Evolutionary conservation across 257 asterid genomes (phyloP), one percentile per base, ranked within the genome.

Genomic region (Lantana camara): DNA sequence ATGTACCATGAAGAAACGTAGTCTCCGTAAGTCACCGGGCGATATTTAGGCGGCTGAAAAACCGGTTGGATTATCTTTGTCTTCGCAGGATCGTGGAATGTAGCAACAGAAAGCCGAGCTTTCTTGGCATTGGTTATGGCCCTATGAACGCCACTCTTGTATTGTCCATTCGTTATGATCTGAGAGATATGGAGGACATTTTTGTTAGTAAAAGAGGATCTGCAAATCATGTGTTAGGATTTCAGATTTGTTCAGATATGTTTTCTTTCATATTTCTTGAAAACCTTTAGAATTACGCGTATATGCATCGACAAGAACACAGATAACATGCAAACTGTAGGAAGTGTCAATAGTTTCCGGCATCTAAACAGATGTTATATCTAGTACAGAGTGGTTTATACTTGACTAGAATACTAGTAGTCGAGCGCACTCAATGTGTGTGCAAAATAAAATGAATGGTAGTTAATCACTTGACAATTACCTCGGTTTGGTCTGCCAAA

Each of bases 401-500:
- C 24, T 34, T n/a, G n/a, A n/a, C n/a, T n/a, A n/a, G n/a, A n/a
- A 20, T n/a, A 21, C 32, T 27, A 27, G 32, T 5, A 27, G 32
- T 27, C 32, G 5, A 5, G 5, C 32, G 5, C 32, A 27, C 5
- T 27, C 32, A 5, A 27, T 27, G 32, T 5, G 32, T 27, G 32
- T 27, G 48, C 37, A 48, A 12, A 54, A 40, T 30, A 60, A 21
- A 32, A 73, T 50, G 48, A 50, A 41, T 34, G 16, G 44, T 3
- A 48, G 11, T 13, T 34, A 50, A 16, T 14, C 10, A 50, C 60
- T 11, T 15, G 32, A 27, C 32, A 27, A 56, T 45, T 85, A 91
- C 99, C 97, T 93, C 97, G 46, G 96, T 81, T 78, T 93, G 99
- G 76, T 93, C 97, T 1, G 95, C 90, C 81, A 93, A 78, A 77